Evolutionary conservation across 345 rosid species (phyloP).

Genomic region (Ailanthus altissimus): DNA sequence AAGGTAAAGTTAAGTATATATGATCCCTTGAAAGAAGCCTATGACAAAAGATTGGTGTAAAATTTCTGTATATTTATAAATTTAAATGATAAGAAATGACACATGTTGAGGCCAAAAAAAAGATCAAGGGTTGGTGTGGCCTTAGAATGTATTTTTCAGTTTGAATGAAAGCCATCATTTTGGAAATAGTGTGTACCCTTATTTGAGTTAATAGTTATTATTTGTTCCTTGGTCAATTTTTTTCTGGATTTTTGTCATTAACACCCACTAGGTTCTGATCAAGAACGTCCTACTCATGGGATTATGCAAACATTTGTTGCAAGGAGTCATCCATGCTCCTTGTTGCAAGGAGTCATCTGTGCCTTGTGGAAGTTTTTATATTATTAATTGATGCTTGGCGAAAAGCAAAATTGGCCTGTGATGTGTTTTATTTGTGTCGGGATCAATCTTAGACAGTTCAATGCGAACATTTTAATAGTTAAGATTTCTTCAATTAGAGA

Average conservation of each 20-base stretch:
- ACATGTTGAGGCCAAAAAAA: slow-evolving; percentile 13
- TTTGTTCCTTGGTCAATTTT: background rate
- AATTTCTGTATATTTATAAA: slow-evolving; percentile 35
- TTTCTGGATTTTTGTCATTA: fast-evolving
- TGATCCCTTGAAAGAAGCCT: slow-evolving; percentile 16
- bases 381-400: too few relatives aligned
- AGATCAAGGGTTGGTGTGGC: slow-evolving; percentile 1
- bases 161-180: background rate
- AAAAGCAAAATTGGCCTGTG: too few relatives aligned
- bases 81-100: slow-evolving; percentile 11
- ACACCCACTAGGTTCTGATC: background rate
- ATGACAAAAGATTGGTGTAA: slow-evolving; percentile 27
- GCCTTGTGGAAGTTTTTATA: background rate
- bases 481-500: too few relatives aligned
- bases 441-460: too few relatives aligned
- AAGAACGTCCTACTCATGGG: background rate
- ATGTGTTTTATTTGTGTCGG: too few relatives aligned
- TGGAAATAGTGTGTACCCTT: background rate
- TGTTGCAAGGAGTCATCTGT: background rate
- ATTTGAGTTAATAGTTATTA: background rate
- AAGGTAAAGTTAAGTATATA: slow-evolving; percentile 23
- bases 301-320: background rate
- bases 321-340: background rate
- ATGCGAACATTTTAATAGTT: too few relatives aligned
- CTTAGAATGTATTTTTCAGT: slow-evolving; percentile 11